Base-by-base conservation (phyloP, 352 stramenopile genomes). In the Phytophthora nicotianae region DNA sequence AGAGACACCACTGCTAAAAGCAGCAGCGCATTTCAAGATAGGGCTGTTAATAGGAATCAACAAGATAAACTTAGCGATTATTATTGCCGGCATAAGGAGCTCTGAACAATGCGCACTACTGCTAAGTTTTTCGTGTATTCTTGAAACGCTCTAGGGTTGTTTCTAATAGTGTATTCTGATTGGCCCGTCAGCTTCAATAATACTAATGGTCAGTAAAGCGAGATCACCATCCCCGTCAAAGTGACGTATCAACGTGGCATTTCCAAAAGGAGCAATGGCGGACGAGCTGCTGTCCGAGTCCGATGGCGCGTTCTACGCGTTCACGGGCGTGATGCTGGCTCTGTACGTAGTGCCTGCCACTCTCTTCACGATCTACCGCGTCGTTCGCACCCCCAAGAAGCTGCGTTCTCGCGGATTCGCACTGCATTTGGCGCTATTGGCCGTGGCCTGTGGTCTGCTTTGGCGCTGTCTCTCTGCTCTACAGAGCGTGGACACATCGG, bases 261-360 rank as follows among this genome's bases (percentile, higher is more conserved):
- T 38, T 38, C 9, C 13, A 5, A 10, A 9, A 41, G 2, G 16
- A 50, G 13, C 32, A 54, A 73, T 73, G 68, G 50, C 48, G 21
- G 40, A 29, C 4, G 53, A 65, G 65, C 32, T 75, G 48, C 48
- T 87, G 46, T 84, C 81, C 50, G 85, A 94, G 71, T 74, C 81
- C 16, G 83, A 94, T 69, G 81, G 70, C 40, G 85, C 85, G 46
- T 90, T 94, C 68, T 92, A 92, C 78, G 86, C 84, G 50, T 95
- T 95, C 65, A 65, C 60, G 20, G 76, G 83, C 60, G 87, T 95
- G 40, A 93, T 95, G 77, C 77, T 93, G 26, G 79, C 68, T 41
- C 78, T 93, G 33, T 95, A 93, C 65, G 74, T 91, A 19, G 73
- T 91, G 16, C 87, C 87, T 0, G 72, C 81, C 20, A 58, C 47